Base-by-base conservation (phyloP, 768 basidiomycete genomes). In the Leccinellum rugosiceps region DNA sequence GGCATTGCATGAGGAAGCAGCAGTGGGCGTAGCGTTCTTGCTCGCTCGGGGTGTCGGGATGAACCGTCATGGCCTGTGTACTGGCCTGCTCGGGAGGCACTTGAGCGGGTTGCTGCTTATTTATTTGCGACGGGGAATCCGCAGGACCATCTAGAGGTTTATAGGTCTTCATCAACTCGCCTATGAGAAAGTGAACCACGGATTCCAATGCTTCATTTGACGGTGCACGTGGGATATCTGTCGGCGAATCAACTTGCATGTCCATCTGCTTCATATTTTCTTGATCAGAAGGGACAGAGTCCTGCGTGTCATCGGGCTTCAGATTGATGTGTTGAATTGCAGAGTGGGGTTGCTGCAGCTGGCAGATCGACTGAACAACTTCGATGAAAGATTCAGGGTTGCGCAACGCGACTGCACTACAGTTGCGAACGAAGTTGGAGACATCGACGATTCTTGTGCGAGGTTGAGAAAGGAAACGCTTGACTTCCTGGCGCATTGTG, bases 1-100 rank as follows among this genome's bases (percentile, higher is more conserved):
- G 77, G 62, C 86, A 89, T 68, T 94, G 91, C 88, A 95, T 92
- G 60, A 93, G 74, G 80, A 95, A 93, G 66, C 87, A 90, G 15
- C 82, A 77, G 65, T 90, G 91, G 72, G 74, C 77, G 54, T 75
- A 74, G 19, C 66, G 70, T 26, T 74, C 65, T 56, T 64, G 65
- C 47, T 67, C 64, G 50, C 55, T 58, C 55, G 55, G 34, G 11
- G 34, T 38, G 32, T 61, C 71, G n/a, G 54, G 45, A 15, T 50
- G 21, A 9, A 53, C 55, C 17, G 53, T 50, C 7, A 68, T 34
- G 50, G 53, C 45, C 50, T 63, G 58, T 23, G 61, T n/a, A 25
- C 62, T 61, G 30, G 64, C 56, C 48, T 57, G 68, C 13, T 64
- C 68, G 8, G 53, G 23, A 32, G 56, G 17, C 4, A 23, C 41